These are phyloP conservation scores for Zymoseptoria tritici DNA, from an alignment of 2,329 filamentous ascomycete species.

Conservation along the genomic window DNA sequence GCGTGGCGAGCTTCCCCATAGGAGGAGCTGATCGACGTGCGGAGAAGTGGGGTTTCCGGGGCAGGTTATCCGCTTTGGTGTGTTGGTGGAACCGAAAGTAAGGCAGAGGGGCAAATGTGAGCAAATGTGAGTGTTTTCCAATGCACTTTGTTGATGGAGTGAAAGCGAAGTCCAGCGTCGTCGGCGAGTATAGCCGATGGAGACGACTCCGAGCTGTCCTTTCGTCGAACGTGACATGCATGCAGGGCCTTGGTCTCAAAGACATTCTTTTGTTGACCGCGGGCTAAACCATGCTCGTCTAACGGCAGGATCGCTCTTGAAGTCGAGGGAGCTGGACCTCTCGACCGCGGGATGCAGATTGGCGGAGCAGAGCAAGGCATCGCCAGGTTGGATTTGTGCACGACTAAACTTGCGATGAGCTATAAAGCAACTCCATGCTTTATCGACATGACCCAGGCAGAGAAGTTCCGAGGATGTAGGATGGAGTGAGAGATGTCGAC, in stretches of 20 bases:
- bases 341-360: no score
- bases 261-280: background rate
- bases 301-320: no score
- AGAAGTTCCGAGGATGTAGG: no score
- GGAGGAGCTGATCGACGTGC: background rate
- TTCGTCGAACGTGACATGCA: background rate
- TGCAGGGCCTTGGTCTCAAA: background rate
- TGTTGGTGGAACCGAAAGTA: background rate
- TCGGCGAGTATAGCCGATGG: background rate
- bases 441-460: no score
- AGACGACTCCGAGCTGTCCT: background rate
- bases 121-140: no score
- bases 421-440: no score
- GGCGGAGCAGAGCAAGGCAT: no score
- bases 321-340: no score
- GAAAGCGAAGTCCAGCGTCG: background rate
- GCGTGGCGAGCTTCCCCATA: constrained; percentile 1
- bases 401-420: no score
- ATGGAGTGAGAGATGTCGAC: background rate
- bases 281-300: no score
- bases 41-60: background rate
- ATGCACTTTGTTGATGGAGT: no score
- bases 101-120: background rate
- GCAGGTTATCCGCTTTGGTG: background rate
- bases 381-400: no score